Percentiles rank a stretch among this genome's conserved stretches.
These are phyloP conservation scores for Odontarrhena argentea DNA, from an alignment of 345 rosid species.

Conservation along the genomic window DNA sequence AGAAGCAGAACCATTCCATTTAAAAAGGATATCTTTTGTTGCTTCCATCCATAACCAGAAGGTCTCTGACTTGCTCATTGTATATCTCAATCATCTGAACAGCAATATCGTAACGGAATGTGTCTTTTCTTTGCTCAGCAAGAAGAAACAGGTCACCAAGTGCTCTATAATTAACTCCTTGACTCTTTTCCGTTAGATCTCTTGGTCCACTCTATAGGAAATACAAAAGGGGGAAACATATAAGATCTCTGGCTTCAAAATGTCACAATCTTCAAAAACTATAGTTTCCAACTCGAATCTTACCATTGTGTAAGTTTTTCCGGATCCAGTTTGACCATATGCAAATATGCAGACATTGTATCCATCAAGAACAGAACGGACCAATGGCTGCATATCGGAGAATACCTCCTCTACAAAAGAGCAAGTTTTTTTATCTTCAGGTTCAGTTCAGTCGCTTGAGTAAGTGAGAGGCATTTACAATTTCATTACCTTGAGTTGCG, in stretches of 20 bases:
- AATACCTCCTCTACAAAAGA: slow-evolving; percentile 85
- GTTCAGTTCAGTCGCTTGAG: neutral
- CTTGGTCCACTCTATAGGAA: slow-evolving; percentile 77
- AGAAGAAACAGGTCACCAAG: slow-evolving; percentile 83
- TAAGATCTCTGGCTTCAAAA: slow-evolving; percentile 11
- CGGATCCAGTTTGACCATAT: slow-evolving; percentile 97
- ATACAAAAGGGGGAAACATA: slow-evolving; percentile 26
- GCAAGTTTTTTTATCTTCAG: slow-evolving; percentile 22
- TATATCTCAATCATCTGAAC: slow-evolving; percentile 99
- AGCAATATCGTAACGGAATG: slow-evolving; percentile 72
- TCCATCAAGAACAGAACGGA: slow-evolving; percentile 97
- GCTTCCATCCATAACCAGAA: slow-evolving; percentile 82
- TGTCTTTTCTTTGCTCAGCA: slow-evolving; percentile 82
- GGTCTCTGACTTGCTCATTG: slow-evolving; percentile 96
- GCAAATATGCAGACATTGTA: slow-evolving; percentile 99
- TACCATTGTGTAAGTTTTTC: slow-evolving; percentile 97
- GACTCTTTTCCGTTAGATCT: slow-evolving; percentile 73
- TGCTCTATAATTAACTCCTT: slow-evolving; percentile 96
- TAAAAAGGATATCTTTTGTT: slow-evolving; percentile 92
- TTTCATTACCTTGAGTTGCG: slow-evolving; percentile 72
- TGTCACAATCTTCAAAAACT: slow-evolving; percentile 29
- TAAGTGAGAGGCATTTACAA: slow-evolving; percentile 4
- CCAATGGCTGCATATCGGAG: slow-evolving; percentile 91
- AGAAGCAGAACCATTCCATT: slow-evolving; percentile 14
- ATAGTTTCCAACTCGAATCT: slow-evolving; percentile 27